Conservation (phyloP, 1,284 basidiomycete species). For the Ustilago loliicola region DNA sequence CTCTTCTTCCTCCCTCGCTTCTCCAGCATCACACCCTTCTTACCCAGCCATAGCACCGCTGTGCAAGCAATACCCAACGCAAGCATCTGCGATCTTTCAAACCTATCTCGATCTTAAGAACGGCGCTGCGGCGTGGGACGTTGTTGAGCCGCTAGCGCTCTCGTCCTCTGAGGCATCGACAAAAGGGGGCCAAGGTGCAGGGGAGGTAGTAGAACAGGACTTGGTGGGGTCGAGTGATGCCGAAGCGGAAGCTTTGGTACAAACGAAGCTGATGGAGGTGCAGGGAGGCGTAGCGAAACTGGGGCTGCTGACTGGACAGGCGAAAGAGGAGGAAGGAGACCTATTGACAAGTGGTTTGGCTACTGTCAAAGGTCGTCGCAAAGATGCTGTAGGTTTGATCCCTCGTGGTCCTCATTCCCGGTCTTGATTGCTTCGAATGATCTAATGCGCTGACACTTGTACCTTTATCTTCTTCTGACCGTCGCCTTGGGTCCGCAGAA, state of each 20-base stretch:
- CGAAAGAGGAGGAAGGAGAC: background rate
- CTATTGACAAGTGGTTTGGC: constrained; percentile 17
- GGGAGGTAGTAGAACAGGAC: background rate
- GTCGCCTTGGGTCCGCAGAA: constrained; percentile 23
- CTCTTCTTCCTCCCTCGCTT: constrained; percentile 7
- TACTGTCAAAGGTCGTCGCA: constrained; percentile 43
- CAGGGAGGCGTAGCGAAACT: background rate
- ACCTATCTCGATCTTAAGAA: constrained; percentile 67
- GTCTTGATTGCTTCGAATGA: no score
- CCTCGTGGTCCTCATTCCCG: no score
- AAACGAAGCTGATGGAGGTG: constrained; percentile 4
- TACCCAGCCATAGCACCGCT: constrained; percentile 43
- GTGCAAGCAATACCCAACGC: constrained; percentile 57
- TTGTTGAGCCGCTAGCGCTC: constrained; percentile 42
- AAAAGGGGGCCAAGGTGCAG: no score
- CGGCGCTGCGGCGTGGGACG: constrained; percentile 58
- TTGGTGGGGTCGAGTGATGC: constrained; percentile 20
- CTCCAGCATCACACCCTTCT: constrained; percentile 39
- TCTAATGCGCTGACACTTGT: background rate
- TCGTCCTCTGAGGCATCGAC: background rate
- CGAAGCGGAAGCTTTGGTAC: constrained; percentile 24
- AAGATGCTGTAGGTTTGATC: constrained; percentile 28
- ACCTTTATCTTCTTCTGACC: background rate
- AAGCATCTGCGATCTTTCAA: constrained; percentile 67
- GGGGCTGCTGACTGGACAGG: constrained; percentile 11